Evolutionary conservation across 176 grass and related monocot genomes (phyloP).

Genomic region (Neostapfia colusana): DNA sequence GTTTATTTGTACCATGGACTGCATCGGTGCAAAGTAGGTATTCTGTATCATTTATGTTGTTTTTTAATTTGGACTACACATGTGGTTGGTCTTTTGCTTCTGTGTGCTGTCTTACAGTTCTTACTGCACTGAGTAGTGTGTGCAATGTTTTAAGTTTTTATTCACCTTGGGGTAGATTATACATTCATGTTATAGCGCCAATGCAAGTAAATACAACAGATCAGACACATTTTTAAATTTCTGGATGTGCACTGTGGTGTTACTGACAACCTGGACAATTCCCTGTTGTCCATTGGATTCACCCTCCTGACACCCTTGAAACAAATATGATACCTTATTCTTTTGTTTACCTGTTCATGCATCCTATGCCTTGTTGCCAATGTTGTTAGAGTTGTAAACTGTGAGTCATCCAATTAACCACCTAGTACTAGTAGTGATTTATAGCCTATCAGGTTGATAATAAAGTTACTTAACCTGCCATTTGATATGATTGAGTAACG

Average conservation of each 20-base stretch:
- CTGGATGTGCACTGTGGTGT: neutral
- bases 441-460: neutral
- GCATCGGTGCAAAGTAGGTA: slow-evolving; percentile 96
- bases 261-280: neutral
- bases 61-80: neutral
- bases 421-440: neutral
- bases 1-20: slow-evolving; percentile 99
- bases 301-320: neutral
- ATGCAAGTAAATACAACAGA: neutral
- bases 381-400: neutral
- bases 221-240: neutral
- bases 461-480: neutral
- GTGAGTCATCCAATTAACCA: neutral
- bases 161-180: neutral
- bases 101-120: neutral
- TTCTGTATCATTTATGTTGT: slow-evolving; percentile 10
- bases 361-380: neutral
- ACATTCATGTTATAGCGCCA: neutral
- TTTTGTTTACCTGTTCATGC: neutral
- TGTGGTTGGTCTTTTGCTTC: neutral
- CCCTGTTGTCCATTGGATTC: neutral
- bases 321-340: neutral
- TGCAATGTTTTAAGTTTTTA: neutral
- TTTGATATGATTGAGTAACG: neutral
- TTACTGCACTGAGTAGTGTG: neutral